Evolutionary conservation across 2,329 filamentous ascomycete genomes (phyloP).

Genomic region (Chrysoporthe puriensis): DNA sequence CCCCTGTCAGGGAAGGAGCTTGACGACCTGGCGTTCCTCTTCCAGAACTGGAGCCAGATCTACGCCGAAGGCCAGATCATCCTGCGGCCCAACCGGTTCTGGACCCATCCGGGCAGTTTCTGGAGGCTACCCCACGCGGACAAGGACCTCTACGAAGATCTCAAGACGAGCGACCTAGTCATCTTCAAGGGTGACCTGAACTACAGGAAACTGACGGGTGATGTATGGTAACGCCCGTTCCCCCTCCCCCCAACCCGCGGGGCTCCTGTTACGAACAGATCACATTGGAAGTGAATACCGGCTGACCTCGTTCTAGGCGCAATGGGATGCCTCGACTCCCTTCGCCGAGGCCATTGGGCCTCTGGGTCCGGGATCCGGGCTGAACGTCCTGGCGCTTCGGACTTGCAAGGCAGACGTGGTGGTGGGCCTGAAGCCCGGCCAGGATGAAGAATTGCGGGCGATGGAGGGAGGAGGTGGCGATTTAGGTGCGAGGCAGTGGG

Average conservation of each 20-base stretch:
- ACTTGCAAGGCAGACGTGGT: constrained; percentile 98
- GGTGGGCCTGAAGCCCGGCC: constrained; percentile 79
- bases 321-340: constrained; percentile 85
- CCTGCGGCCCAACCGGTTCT: constrained; percentile 84
- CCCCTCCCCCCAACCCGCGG: background rate
- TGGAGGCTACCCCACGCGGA: constrained; percentile 80
- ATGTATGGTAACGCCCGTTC: constrained; percentile 63
- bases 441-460: constrained; percentile 78
- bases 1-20: constrained; percentile 70
- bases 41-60: constrained; percentile 77
- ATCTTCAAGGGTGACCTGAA: constrained; percentile 98
- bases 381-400: constrained; percentile 83
- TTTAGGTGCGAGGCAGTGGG: constrained; percentile 77
- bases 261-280: background rate
- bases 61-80: constrained; percentile 84
- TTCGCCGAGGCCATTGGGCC: constrained; percentile 86
- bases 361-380: constrained; percentile 76
- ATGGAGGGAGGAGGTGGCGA: constrained; percentile 73
- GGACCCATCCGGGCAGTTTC: constrained; percentile 86
- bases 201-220: constrained; percentile 88
- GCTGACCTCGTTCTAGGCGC: constrained; percentile 51
- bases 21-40: constrained; percentile 73
- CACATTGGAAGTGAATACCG: background rate
- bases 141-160: constrained; percentile 71
- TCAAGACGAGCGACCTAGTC: constrained; percentile 82